Base-by-base conservation (phyloP, 202 grass and related monocot genomes). In the Setaria viridis region DNA sequence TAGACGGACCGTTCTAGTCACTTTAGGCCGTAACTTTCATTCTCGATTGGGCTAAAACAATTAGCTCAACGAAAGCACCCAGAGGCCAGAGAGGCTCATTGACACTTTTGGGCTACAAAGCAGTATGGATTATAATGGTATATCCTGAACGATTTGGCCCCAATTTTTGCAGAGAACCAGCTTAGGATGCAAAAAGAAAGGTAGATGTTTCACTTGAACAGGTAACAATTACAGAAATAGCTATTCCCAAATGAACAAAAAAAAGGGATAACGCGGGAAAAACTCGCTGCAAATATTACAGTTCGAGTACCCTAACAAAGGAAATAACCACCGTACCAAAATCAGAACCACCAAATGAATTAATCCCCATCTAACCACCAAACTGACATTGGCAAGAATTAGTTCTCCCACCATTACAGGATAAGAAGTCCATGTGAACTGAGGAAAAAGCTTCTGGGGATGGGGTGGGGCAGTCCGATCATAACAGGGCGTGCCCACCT, bases 291-390 rank as follows among this genome's bases (percentile, higher is more conserved):
- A 50, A 11, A 71, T 39, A 60, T 72, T 79, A 88, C 86, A 88
- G 86, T 84, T 83, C 79, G 86, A 88, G 73, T 83, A 78, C 80
- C 74, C 86, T 83, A 79, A 35, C 74, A 43, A 65, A 74, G 34
- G 63, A 65, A 46, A 9, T 62, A 45, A 41, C 10, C 54, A 62
- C 34, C 47, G 47, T 19, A 55, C 16, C 45, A 72, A 64, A 65
- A 74, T 15, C n/a, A 81, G 34, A 56, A 55, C 43, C 45, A 71
- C 42, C 71, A 62, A 49, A 62, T 46, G 56, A 80, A 65, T 73
- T 41, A 43, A n/a, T 20, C 41, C 16, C 43, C 43, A 55, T 30
- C 16, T 63, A 55, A 53, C n/a, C 62, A 71, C 69, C 85, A 86
- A n/a, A 42, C 55, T 41, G 58, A 58, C 7, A 54, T 47, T 46